Conservation (phyloP, 139 green algal species). For the Ettlia oleoabundans region DNA sequence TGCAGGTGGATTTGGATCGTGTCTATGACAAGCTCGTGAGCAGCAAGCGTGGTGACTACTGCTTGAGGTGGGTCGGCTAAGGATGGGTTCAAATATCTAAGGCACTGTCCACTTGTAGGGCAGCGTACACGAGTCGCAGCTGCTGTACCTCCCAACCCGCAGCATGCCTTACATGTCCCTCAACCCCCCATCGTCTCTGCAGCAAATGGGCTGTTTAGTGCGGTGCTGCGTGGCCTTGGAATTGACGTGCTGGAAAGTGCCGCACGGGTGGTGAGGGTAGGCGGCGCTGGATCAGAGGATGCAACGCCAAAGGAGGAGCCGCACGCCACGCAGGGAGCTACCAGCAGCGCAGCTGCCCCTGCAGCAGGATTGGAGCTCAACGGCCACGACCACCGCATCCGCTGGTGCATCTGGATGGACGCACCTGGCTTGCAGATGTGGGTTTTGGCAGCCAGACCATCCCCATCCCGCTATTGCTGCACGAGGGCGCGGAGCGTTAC, state of each 20-base stretch:
- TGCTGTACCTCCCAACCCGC: no score
- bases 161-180: not conserved
- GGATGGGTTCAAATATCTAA: no score
- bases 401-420: conserved; percentile 3
- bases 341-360: not conserved
- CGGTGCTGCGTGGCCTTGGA: not conserved
- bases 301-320: no score
- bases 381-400: conserved; percentile 28
- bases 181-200: not conserved
- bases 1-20: not conserved
- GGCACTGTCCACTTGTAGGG: no score
- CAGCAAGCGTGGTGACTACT: conserved; percentile 1
- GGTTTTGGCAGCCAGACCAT: not conserved
- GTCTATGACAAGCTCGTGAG: conserved; percentile 6
- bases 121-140: no score
- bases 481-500: conserved; percentile 4
- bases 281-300: not conserved
- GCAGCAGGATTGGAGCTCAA: not conserved
- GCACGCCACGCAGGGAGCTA: no score
- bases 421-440: conserved; percentile 12
- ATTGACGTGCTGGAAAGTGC: conserved; percentile 5
- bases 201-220: conserved; percentile 8
- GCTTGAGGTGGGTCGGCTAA: conserved; percentile 14
- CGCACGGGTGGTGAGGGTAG: not conserved
- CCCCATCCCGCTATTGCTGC: conserved; percentile 1